phyloP scores from a whole-genome alignment of 495 filamentous ascomycete genomes.

The Glutinoglossum americanum region DNA sequence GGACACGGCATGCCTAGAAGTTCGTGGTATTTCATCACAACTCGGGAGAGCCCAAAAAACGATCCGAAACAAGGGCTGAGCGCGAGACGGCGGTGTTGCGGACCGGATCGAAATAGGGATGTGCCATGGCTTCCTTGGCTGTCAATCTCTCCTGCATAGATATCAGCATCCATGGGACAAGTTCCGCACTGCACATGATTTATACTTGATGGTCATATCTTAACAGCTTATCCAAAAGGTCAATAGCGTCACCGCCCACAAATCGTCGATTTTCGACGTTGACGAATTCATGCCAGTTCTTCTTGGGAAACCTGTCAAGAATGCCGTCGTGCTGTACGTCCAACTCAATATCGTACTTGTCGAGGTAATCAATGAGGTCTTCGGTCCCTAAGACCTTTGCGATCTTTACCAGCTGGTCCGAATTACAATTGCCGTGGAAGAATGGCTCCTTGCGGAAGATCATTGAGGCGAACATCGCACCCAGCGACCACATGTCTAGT shows the following conservation, averaged over 20 bases:
- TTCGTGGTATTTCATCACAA: no score
- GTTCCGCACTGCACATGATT: background rate
- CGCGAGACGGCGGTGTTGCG: no score
- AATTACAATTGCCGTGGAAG: conserved; percentile 96
- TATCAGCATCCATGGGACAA: conserved; percentile 10
- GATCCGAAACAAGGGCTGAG: no score
- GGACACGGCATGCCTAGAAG: no score
- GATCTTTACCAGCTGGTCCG: conserved; percentile 96
- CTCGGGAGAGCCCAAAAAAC: no score
- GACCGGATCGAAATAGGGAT: conserved; percentile 81
- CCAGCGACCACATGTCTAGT: conserved; percentile 95
- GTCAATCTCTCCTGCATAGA: conserved; percentile 69
- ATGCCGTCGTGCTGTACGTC: conserved; percentile 97
- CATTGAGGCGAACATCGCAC: conserved; percentile 99
- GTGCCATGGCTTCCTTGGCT: conserved; percentile 90
- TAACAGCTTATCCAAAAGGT: conserved; percentile 90
- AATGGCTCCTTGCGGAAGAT: conserved; percentile 99
- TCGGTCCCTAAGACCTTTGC: conserved; percentile 96
- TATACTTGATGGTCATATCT: conserved; percentile 87
- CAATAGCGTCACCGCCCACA: conserved; percentile 82
- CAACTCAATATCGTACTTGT: conserved; percentile 96
- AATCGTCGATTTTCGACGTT: conserved; percentile 93
- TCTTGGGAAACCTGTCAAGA: conserved; percentile 88
- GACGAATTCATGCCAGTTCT: conserved; percentile 90
- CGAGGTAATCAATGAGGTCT: conserved; percentile 91